phyloP scores from a whole-genome alignment of 768 basidiomycete genomes.

The Suillus tomentosus region DNA sequence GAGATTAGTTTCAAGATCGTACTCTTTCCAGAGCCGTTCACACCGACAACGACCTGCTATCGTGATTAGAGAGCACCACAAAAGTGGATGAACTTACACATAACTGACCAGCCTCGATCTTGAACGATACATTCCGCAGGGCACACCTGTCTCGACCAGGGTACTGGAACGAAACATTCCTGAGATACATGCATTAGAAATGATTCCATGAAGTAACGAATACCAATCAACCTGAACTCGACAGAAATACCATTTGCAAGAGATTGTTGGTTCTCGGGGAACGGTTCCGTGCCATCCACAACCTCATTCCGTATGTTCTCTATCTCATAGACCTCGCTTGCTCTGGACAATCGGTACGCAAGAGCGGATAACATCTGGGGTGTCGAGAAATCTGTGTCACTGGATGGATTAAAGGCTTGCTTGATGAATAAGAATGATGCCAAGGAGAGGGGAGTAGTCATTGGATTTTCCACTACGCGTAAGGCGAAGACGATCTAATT shows the following conservation, averaged over 20 bases:
- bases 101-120: constrained; percentile 66
- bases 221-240: constrained; percentile 49
- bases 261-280: constrained; percentile 49
- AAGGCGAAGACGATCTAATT: background rate
- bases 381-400: constrained; percentile 44
- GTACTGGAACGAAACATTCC: constrained; percentile 74
- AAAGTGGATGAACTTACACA: constrained; percentile 51
- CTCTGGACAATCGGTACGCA: constrained; percentile 48
- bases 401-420: constrained; percentile 47
- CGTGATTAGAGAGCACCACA: background rate
- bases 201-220: constrained; percentile 13
- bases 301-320: constrained; percentile 59
- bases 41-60: constrained; percentile 69
- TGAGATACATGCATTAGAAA: constrained; percentile 23
- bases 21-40: constrained; percentile 80
- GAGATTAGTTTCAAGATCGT: constrained; percentile 75
- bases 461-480: constrained; percentile 31
- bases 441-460: constrained; percentile 62
- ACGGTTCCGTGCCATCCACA: constrained; percentile 49
- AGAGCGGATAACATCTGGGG: constrained; percentile 52
- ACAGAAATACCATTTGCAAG: constrained; percentile 51
- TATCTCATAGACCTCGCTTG: constrained; percentile 65
- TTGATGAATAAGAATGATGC: constrained; percentile 63
- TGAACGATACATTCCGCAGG: constrained; percentile 66
- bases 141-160: constrained; percentile 54